Evolutionary conservation across 2,329 filamentous ascomycete species (phyloP).

Genomic region (Xylariales sp.): DNA sequence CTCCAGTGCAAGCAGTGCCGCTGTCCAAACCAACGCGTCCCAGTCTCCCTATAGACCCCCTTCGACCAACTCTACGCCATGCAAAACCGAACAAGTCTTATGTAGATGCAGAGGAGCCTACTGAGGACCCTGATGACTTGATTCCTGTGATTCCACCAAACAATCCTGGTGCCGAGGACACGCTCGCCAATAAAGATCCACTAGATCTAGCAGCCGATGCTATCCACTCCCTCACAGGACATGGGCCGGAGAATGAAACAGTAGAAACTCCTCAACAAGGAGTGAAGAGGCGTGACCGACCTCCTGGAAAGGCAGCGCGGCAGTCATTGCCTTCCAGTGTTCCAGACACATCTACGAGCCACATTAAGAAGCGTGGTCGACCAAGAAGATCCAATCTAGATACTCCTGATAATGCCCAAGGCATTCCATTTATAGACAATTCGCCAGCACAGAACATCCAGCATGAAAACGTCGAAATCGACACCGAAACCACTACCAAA

Average conservation of each 20-base stretch:
- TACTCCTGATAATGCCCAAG: too few relatives aligned
- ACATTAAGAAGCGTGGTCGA: constrained; percentile 22
- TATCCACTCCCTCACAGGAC: constrained; percentile 23
- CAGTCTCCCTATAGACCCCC: constrained; percentile 32
- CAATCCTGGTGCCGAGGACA: constrained; percentile 3
- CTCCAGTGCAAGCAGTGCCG: constrained; percentile 6
- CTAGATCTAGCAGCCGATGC: constrained; percentile 36
- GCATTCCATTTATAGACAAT: too few relatives aligned
- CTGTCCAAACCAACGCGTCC: constrained; percentile 14
- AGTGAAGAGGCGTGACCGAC: constrained; percentile 23
- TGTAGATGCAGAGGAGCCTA: constrained; percentile 41
- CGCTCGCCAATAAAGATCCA: constrained; percentile 17
- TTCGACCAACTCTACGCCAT: constrained; percentile 46
- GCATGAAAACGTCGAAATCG: too few relatives aligned
- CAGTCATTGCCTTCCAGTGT: constrained; percentile 8
- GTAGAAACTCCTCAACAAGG: constrained; percentile 14
- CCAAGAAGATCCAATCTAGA: too few relatives aligned
- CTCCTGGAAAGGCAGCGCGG: constrained; percentile 22
- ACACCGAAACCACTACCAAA: too few relatives aligned
- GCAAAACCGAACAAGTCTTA: constrained; percentile 50
- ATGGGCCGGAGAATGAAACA: constrained; percentile 2
- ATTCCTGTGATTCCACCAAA: constrained; percentile 15
- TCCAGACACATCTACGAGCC: not conserved
- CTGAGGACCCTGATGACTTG: constrained; percentile 39
- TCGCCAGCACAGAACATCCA: too few relatives aligned